A percentile compares a stretch with the other conserved stretches of the same genome.
Conservation (phyloP, 2,329 filamentous ascomycete genomes). For the Neocucurbitaria cava region DNA sequence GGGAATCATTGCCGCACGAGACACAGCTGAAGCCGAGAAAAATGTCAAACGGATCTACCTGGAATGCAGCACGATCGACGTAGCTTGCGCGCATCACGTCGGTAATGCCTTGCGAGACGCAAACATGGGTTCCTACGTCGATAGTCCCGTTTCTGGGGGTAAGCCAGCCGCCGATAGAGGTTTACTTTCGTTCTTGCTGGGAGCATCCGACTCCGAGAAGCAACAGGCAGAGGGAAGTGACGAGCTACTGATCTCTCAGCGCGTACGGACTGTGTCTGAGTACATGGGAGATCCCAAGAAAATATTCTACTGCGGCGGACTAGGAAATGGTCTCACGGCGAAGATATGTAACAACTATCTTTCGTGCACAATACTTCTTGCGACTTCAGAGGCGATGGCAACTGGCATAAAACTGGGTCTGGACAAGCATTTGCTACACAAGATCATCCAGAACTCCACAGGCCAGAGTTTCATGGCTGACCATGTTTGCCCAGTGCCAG, state of each 20-base stretch:
- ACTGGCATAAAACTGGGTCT: conserved; percentile 1
- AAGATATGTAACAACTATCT: conserved; percentile 4
- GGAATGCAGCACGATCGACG: conserved; percentile 1
- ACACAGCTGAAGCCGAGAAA: not conserved
- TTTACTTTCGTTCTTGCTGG: not conserved
- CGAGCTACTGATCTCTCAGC: not conserved
- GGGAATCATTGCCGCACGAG: not conserved
- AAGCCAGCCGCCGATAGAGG: not conserved
- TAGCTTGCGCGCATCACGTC: not conserved
- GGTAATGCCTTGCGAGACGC: not conserved
- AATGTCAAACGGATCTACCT: not conserved
- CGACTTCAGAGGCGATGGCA: conserved; percentile 1
- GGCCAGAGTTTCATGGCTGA: conserved; percentile 2
- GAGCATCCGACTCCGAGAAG: not conserved
- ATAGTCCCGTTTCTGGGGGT: not conserved
- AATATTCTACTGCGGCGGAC: not conserved
- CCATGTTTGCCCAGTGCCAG: conserved; percentile 51
- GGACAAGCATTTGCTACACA: not conserved
- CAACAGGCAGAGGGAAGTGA: not conserved
- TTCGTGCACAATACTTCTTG: not conserved
- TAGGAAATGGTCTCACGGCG: not conserved
- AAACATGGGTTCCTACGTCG: not conserved
- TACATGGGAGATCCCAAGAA: conserved; percentile 1
- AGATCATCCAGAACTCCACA: not conserved
- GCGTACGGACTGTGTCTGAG: not conserved